Percentiles rank a stretch among this genome's conserved stretches.
Evolutionary conservation across 1,139 yeast genomes (phyloP).

Genomic region (Saccharomyces pastorianus): DNA sequence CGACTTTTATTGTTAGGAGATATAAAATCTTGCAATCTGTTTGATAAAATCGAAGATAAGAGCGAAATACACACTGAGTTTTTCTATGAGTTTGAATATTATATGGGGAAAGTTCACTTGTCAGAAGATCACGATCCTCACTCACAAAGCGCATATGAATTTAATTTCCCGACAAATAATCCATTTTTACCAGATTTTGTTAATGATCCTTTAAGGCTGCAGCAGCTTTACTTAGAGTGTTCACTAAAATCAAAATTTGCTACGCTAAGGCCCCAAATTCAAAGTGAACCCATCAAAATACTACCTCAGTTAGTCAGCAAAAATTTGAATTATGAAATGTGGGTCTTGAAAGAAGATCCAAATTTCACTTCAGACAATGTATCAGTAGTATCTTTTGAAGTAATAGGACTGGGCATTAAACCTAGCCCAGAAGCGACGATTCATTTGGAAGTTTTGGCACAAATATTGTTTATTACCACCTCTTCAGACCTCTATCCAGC

Average conservation of each 20-base stretch:
- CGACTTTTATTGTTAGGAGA: conserved; percentile 32
- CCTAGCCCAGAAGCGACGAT: conserved; percentile 35
- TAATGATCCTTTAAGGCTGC: conserved; percentile 21
- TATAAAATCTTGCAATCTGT: conserved; percentile 5
- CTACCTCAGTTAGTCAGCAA: conserved; percentile 30
- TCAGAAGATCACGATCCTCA: neutral
- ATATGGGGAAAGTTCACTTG: conserved; percentile 7
- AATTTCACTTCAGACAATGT: conserved; percentile 24
- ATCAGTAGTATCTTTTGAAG: conserved; percentile 39
- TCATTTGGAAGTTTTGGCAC: conserved; percentile 44
- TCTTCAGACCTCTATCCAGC: conserved; percentile 42
- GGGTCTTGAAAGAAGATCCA: conserved; percentile 38
- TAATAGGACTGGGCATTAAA: conserved; percentile 28
- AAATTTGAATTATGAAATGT: conserved; percentile 38
- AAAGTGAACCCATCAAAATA: conserved; percentile 16
- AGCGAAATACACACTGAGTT: conserved; percentile 23
- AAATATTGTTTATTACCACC: conserved; percentile 37
- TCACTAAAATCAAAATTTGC: conserved; percentile 28
- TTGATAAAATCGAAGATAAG: conserved; percentile 1
- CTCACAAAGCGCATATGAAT: conserved; percentile 1
- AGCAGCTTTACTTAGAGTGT: conserved; percentile 22
- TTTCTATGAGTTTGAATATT: conserved; percentile 35
- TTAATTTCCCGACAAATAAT: conserved; percentile 11
- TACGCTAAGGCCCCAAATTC: conserved; percentile 30
- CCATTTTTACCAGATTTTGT: conserved; percentile 31